phyloP scores from a whole-genome alignment of 108 stramenopile genomes.

The Cyclotella atomus region DNA sequence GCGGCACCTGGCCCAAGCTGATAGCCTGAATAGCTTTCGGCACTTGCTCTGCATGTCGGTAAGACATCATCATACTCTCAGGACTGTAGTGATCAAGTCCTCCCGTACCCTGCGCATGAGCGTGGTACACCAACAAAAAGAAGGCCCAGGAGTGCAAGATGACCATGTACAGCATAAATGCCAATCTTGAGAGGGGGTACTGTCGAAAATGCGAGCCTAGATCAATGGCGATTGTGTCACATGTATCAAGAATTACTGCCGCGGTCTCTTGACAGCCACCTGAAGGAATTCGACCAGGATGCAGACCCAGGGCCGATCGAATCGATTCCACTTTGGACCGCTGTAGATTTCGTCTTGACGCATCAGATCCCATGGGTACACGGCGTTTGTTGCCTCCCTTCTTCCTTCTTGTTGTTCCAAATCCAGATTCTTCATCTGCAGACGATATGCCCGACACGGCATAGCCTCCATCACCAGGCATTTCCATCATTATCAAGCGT shows the following conservation, averaged over 20 bases:
- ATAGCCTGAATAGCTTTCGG: slow-evolving; percentile 12
- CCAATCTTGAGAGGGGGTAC: slow-evolving; percentile 74
- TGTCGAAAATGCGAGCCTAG: slow-evolving; percentile 73
- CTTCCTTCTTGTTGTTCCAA: not conserved
- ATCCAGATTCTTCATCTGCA: slow-evolving; percentile 46
- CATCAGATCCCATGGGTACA: slow-evolving; percentile 12
- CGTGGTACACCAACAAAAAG: slow-evolving; percentile 80
- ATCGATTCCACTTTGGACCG: slow-evolving; percentile 59
- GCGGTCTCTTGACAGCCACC: slow-evolving; percentile 69
- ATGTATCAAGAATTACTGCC: slow-evolving; percentile 69
- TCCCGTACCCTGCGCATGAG: slow-evolving; percentile 71
- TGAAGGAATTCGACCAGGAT: slow-evolving; percentile 50
- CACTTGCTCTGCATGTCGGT: slow-evolving; percentile 42
- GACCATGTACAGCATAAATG: slow-evolving; percentile 76
- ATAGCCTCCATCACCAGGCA: slow-evolving; percentile 15
- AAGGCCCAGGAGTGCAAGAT: slow-evolving; percentile 86
- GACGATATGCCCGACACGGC: slow-evolving; percentile 43
- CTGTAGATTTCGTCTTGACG: slow-evolving; percentile 11
- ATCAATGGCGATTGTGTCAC: slow-evolving; percentile 74
- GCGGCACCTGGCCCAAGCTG: too few relatives aligned
- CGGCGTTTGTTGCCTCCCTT: slow-evolving; percentile 11
- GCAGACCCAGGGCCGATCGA: slow-evolving; percentile 67
- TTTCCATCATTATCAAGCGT: slow-evolving; percentile 39
- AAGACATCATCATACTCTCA: slow-evolving; percentile 38
- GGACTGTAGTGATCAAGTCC: slow-evolving; percentile 43